A percentile compares a stretch with the other conserved stretches of the same genome.
Evolutionary conservation across 176 grass and related monocot species (phyloP).

Genomic region (Oryza glaberrima): DNA sequence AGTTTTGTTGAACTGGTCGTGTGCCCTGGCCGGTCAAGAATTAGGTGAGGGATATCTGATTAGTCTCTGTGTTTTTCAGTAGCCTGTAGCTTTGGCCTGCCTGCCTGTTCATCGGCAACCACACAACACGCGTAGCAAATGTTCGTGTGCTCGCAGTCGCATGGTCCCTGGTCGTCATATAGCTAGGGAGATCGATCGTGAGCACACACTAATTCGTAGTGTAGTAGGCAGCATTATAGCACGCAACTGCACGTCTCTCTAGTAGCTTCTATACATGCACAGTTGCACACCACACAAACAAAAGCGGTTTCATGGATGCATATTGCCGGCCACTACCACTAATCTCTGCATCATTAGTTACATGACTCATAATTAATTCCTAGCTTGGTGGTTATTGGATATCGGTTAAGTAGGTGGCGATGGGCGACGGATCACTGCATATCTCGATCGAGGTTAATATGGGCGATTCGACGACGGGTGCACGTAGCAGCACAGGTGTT

Average conservation of each 20-base stretch:
- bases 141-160: neutral
- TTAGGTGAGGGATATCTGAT: neutral
- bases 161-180: too few species aligned
- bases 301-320: neutral
- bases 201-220: neutral
- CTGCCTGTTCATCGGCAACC: conserved; percentile 16
- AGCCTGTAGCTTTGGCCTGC: neutral
- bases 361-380: neutral
- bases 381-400: neutral
- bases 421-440: too few species aligned
- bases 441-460: neutral
- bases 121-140: neutral
- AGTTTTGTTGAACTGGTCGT: neutral
- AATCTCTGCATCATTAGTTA: neutral
- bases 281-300: neutral
- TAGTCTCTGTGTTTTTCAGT: neutral
- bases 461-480: neutral
- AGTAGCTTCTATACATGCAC: neutral
- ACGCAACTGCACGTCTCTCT: neutral
- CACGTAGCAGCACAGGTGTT: neutral
- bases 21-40: neutral
- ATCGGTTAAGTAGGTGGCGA: too few species aligned
- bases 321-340: neutral
- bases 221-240: neutral
- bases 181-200: neutral